Evolutionary conservation across 306 rosid species (phyloP).

Genomic region (Vigna nakashimae): DNA sequence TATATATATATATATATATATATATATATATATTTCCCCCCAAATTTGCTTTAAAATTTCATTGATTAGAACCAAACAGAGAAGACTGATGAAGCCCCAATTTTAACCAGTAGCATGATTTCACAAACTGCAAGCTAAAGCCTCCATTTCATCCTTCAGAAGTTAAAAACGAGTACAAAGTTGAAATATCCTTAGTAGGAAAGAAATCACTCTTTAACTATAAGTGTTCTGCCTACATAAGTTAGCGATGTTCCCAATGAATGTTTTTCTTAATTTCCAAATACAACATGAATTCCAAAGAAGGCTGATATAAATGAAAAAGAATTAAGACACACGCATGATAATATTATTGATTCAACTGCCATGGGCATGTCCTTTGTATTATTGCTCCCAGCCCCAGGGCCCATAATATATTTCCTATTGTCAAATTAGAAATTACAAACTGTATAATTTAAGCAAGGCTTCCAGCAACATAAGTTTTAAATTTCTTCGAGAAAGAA

Average conservation of each 20-base stretch:
- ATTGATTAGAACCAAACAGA: constrained; percentile 11
- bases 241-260: not conserved
- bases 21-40: not conserved
- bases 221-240: not conserved
- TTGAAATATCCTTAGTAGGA: constrained; percentile 8
- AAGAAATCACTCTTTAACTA: constrained; percentile 1
- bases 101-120: not conserved
- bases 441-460: constrained; percentile 22
- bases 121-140: constrained; percentile 27
- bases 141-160: constrained; percentile 27
- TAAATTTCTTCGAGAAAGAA: constrained; percentile 2
- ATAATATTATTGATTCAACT: not conserved
- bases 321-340: constrained; percentile 21
- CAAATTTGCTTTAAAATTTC: not conserved
- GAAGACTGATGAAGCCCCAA: constrained; percentile 25
- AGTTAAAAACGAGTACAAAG: not conserved
- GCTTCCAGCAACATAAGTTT: constrained; percentile 4
- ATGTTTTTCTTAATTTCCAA: not conserved
- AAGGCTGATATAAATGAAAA: constrained; percentile 10
- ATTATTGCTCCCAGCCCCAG: not conserved
- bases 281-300: no score
- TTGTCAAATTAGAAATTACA: constrained; percentile 22
- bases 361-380: constrained; percentile 3
- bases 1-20: no score
- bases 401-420: not conserved